These are phyloP conservation scores for Fusarium ambrosium DNA, from an alignment of 2,329 filamentous ascomycete species.

Conservation along the genomic window DNA sequence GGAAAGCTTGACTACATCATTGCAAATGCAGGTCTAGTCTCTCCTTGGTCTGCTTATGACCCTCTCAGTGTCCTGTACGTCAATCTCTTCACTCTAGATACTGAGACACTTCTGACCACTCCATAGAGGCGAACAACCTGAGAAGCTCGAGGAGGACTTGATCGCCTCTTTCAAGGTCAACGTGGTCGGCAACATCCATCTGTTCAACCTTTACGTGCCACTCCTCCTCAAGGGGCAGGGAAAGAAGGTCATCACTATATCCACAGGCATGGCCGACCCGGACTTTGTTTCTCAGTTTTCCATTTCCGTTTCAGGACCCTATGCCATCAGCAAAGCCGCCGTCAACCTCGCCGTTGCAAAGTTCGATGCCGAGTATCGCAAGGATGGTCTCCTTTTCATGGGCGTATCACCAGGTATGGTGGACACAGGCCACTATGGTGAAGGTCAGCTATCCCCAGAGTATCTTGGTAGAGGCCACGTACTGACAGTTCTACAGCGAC, in stretches of 20 bases:
- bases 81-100: neutral
- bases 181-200: conserved; percentile 64
- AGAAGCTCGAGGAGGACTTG: conserved; percentile 33
- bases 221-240: conserved; percentile 62
- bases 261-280: conserved; percentile 62
- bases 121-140: conserved; percentile 23
- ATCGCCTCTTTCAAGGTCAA: conserved; percentile 59
- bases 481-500: conserved; percentile 34
- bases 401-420: conserved; percentile 66
- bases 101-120: neutral
- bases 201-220: conserved; percentile 67
- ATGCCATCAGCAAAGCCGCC: conserved; percentile 65
- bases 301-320: conserved; percentile 54
- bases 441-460: conserved; percentile 37
- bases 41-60: conserved; percentile 43
- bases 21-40: conserved; percentile 61
- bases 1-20: conserved; percentile 65
- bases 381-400: conserved; percentile 66
- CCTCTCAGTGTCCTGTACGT: conserved; percentile 30
- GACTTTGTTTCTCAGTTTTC: conserved; percentile 56
- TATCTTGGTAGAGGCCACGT: neutral
- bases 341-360: conserved; percentile 67
- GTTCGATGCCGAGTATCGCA: conserved; percentile 62
- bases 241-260: conserved; percentile 69
- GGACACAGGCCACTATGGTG: conserved; percentile 52